A percentile compares a stretch with the other conserved stretches of the same genome.
Evolutionary conservation across 192 early-diverging fungal genomes (phyloP).

Genomic region (Coemansia furcata): DNA sequence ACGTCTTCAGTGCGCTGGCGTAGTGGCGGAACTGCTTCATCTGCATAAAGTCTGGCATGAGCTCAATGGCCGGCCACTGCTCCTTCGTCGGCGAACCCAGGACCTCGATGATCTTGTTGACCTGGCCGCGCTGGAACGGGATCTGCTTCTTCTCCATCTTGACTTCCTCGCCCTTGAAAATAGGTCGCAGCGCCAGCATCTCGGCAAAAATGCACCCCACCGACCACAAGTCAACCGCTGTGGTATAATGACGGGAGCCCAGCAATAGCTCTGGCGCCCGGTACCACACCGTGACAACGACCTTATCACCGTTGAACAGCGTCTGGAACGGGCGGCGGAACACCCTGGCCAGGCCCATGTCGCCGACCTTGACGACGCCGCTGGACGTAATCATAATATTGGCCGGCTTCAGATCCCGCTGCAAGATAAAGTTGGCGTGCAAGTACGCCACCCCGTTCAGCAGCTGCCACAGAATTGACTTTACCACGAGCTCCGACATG

Average conservation of each 20-base stretch:
- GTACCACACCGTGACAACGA: constrained; percentile 97
- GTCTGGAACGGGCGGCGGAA: constrained; percentile 73
- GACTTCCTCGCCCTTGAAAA: constrained; percentile 90
- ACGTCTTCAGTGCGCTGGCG: constrained; percentile 41
- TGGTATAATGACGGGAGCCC: constrained; percentile 85
- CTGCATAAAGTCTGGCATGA: constrained; percentile 67
- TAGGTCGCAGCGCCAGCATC: constrained; percentile 74
- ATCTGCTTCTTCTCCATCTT: constrained; percentile 83
- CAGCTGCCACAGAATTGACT: constrained; percentile 87
- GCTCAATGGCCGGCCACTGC: constrained; percentile 70
- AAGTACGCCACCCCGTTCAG: constrained; percentile 85
- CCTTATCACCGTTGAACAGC: constrained; percentile 79
- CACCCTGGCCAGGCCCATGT: constrained; percentile 86
- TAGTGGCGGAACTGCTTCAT: constrained; percentile 62
- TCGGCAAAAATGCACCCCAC: constrained; percentile 96
- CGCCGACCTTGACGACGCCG: constrained; percentile 92
- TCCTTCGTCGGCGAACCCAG: constrained; percentile 86
- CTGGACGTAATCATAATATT: constrained; percentile 87
- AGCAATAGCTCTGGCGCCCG: constrained; percentile 89
- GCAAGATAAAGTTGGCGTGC: constrained; percentile 81
- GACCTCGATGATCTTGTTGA: constrained; percentile 80
- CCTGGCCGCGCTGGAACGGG: constrained; percentile 82
- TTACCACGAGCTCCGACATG: constrained; percentile 79
- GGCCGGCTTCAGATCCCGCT: constrained; percentile 92
- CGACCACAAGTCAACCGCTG: constrained; percentile 73